Conservation (phyloP, 805 yeast species). For the Suhomyces faveliae region DNA sequence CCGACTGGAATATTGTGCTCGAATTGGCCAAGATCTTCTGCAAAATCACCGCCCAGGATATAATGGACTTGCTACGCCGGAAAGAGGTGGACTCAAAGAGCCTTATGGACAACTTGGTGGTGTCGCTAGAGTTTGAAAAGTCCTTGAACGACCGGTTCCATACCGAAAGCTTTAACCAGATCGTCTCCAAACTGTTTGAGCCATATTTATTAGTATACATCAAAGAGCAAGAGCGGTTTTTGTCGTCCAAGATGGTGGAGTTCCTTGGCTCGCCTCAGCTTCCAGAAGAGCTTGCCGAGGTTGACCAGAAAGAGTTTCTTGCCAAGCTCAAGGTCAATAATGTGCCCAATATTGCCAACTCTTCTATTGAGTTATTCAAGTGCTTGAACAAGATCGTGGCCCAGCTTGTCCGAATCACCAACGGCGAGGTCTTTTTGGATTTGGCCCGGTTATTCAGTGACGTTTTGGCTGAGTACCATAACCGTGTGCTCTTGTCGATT, state of each 20-base stretch:
- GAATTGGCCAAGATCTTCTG: slow-evolving; percentile 64
- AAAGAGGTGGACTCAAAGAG: slow-evolving; percentile 54
- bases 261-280: slow-evolving; percentile 60
- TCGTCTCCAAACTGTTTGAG: slow-evolving; percentile 69
- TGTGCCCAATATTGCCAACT: slow-evolving; percentile 69
- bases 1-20: slow-evolving; percentile 66
- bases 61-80: slow-evolving; percentile 51
- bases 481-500: slow-evolving; percentile 32
- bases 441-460: slow-evolving; percentile 61
- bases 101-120: slow-evolving; percentile 66
- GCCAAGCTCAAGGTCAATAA: slow-evolving; percentile 44
- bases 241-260: slow-evolving; percentile 61
- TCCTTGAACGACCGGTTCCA: slow-evolving; percentile 64
- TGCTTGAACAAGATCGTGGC: slow-evolving; percentile 68
- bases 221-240: slow-evolving; percentile 68
- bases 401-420: slow-evolving; percentile 50
- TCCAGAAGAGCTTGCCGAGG: slow-evolving; percentile 35
- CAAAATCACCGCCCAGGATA: slow-evolving; percentile 64
- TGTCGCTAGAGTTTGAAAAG: slow-evolving; percentile 81
- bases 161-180: slow-evolving; percentile 40
- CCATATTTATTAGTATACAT: slow-evolving; percentile 88
- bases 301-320: slow-evolving; percentile 25
- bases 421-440: slow-evolving; percentile 48
- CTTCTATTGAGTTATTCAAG: slow-evolving; percentile 85
- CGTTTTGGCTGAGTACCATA: slow-evolving; percentile 52